Base-by-base conservation (phyloP, 495 filamentous ascomycete species). In the Cercophora samala region DNA sequence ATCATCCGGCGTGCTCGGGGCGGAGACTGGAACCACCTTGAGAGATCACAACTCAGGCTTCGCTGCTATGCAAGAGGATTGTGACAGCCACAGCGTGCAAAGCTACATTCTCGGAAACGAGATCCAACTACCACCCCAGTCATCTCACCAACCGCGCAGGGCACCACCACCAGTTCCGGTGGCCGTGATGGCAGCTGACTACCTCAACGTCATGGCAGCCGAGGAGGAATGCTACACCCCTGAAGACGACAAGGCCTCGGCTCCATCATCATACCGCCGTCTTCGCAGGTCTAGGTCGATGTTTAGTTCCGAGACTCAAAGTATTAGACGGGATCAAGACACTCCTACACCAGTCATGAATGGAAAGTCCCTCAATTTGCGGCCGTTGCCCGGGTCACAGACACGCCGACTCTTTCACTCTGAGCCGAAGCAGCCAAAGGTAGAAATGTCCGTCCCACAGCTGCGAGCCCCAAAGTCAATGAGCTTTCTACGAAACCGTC, bases 201-300 rank as follows among this genome's bases (percentile, higher is more conserved):
- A 81, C 61, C 73, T 80, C 22, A 71, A 75, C 58, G 72, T 75
- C 13, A 67, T 83, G 59, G 69, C 73, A 29, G 67, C 72, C 25
- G 74, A 72, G 37, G 78, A 82, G 55, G 82, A 84, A 68, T 76
- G 84, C 63, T 87, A 82, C 66, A 80, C 78, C 5, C 80, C 86
- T 5, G 85, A 89, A 72, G 85, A 88, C 58, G 83, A 85, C n/a
- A 79, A 87, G 61, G 81, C 83, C 5, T 89, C 88, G 11, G 80
- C 81, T 18, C 88, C 90, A 21, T 93, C 90, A 2, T 93, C 91
- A 1, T 93, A 88, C 68, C 85, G 88, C n/a, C 88, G 84, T 61
- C 79, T 93, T 60, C 88, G 88, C 60, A 91, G 88, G 72, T 85
- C 92, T 17, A 89, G 83, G 71, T 93, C 91, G 0, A 86, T 92